phyloP scores from a whole-genome alignment of 2,329 filamentous ascomycete genomes.

The Alternaria ventricosa region DNA sequence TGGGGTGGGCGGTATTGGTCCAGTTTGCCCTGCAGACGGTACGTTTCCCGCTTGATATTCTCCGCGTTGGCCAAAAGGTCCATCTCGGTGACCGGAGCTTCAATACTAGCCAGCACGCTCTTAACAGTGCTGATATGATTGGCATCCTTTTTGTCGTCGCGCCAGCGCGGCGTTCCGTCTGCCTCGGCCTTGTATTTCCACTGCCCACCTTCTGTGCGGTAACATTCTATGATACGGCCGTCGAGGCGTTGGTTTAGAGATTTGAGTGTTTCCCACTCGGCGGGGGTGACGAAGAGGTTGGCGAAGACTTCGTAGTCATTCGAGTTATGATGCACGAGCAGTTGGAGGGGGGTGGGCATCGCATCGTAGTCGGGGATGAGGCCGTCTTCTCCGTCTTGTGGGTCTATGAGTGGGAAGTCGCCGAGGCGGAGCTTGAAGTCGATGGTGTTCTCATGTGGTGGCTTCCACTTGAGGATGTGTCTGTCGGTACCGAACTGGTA shows the following conservation, averaged over 20 bases:
- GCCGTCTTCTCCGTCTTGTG: constrained; percentile 71
- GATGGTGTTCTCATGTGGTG: constrained; percentile 90
- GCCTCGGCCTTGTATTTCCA: constrained; percentile 74
- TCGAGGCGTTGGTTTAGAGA: constrained; percentile 75
- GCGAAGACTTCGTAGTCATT: constrained; percentile 70
- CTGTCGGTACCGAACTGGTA: constrained; percentile 92
- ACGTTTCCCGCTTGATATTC: constrained; percentile 81
- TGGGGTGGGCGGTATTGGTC: constrained; percentile 23
- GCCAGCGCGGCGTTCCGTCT: constrained; percentile 71
- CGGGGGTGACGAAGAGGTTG: constrained; percentile 69
- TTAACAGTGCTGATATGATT: constrained; percentile 86
- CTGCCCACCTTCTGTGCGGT: constrained; percentile 72
- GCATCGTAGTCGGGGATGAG: constrained; percentile 77
- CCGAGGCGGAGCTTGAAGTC: constrained; percentile 82
- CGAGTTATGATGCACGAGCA: constrained; percentile 73
- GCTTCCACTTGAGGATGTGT: constrained; percentile 98
- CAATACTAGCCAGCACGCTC: constrained; percentile 89
- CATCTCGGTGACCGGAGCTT: constrained; percentile 80
- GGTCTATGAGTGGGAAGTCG: constrained; percentile 74
- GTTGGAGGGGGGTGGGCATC: constrained; percentile 70
- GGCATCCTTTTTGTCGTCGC: constrained; percentile 89
- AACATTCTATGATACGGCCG: constrained; percentile 89
- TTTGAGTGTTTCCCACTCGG: constrained; percentile 87
- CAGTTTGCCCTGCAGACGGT: constrained; percentile 61
- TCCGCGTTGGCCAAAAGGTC: constrained; percentile 75